Evolutionary conservation across 2,329 filamentous ascomycete species (phyloP).

Genomic region (Alternaria incomplexa): DNA sequence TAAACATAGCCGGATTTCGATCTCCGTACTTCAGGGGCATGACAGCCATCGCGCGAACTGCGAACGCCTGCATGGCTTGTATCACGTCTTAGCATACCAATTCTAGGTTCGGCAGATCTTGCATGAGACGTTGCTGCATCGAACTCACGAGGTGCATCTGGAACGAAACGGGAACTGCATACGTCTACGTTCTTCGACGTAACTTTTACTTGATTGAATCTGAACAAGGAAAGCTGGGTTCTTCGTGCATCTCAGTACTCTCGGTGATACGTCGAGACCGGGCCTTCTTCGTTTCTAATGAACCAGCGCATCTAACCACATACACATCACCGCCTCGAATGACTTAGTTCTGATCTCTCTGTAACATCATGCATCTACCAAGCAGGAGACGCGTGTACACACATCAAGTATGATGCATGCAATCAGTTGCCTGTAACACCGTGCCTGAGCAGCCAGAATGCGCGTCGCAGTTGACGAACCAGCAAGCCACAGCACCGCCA

Average conservation of each 20-base stretch:
- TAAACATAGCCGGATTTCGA: background rate
- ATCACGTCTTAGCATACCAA: background rate
- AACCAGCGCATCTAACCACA: background rate
- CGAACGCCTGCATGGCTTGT: background rate
- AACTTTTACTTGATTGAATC: background rate
- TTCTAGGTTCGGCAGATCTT: background rate
- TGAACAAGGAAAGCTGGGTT: background rate
- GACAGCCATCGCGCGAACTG: background rate
- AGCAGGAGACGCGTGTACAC: background rate
- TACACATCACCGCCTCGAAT: background rate
- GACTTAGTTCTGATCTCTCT: background rate
- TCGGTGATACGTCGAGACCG: background rate
- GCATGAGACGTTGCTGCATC: background rate
- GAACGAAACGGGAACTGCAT: background rate
- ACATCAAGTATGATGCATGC: background rate
- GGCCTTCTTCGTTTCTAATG: background rate
- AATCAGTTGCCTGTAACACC: background rate
- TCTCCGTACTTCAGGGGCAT: background rate
- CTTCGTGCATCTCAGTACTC: background rate
- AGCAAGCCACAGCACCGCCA: conserved; percentile 4
- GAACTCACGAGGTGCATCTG: background rate
- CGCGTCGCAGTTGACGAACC: background rate
- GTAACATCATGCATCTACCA: background rate
- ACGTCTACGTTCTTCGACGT: background rate
- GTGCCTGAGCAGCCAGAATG: background rate